A percentile compares a stretch with the other conserved stretches of the same genome.
phyloP scores from a whole-genome alignment of 2,329 filamentous ascomycete species.

The Beauveria scarabaeidicola region DNA sequence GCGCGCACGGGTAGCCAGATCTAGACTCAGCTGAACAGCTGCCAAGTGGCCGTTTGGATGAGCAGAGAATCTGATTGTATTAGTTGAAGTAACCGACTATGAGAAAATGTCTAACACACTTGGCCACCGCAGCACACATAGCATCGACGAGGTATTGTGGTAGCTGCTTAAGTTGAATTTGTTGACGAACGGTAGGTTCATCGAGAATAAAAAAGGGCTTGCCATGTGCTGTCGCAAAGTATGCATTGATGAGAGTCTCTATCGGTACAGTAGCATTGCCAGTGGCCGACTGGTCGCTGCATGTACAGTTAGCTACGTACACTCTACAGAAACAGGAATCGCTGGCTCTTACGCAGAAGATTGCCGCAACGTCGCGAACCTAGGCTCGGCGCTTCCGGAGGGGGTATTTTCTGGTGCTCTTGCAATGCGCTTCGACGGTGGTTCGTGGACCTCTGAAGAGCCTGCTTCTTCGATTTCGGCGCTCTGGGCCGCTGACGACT shows the following conservation, averaged over 20 bases:
- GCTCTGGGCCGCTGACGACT: slow-evolving; percentile 3
- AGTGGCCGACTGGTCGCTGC: slow-evolving; percentile 37
- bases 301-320: slow-evolving; percentile 6
- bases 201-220: slow-evolving; percentile 78
- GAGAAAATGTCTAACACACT: slow-evolving; percentile 33
- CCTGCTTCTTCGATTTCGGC: slow-evolving; percentile 14
- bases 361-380: slow-evolving; percentile 26
- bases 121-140: slow-evolving; percentile 53
- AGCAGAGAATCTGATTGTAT: slow-evolving; percentile 51
- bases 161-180: slow-evolving; percentile 60
- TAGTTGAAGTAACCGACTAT: slow-evolving; percentile 14
- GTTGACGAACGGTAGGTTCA: slow-evolving; percentile 64
- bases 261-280: slow-evolving; percentile 35
- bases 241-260: slow-evolving; percentile 64
- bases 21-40: slow-evolving; percentile 59
- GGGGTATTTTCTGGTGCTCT: slow-evolving; percentile 27
- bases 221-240: slow-evolving; percentile 70
- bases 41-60: slow-evolving; percentile 60
- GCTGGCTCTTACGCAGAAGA: not conserved
- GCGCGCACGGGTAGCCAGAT: slow-evolving; percentile 63
- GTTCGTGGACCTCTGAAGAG: slow-evolving; percentile 26
- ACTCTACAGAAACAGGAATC: not conserved
- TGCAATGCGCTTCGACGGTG: slow-evolving; percentile 32
- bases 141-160: slow-evolving; percentile 45
- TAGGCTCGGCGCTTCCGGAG: slow-evolving; percentile 28